These are phyloP conservation scores for Coemansia sp. DNA, from an alignment of 192 early-diverging fungal species.

Conservation along the genomic window DNA sequence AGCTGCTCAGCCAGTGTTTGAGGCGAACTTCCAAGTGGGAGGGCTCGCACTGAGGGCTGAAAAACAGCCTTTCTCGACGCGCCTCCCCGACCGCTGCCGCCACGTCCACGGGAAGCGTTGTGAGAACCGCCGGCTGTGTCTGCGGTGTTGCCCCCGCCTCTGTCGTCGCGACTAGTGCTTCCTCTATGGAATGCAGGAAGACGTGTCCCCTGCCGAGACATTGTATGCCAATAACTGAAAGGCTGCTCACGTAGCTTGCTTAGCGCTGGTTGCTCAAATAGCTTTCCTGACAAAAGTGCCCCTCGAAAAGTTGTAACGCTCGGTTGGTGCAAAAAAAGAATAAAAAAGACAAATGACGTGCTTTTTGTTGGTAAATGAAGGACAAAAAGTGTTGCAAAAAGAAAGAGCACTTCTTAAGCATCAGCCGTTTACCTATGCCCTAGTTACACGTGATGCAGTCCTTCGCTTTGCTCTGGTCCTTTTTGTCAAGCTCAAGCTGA, in stretches of 20 bases:
- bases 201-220: constrained; percentile 1
- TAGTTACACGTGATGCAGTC: too few species aligned
- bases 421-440: background rate
- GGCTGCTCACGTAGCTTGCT: background rate
- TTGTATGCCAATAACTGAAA: background rate
- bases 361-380: background rate
- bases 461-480: background rate
- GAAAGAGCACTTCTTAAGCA: background rate
- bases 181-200: constrained; percentile 7
- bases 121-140: background rate
- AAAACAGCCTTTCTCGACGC: constrained; percentile 28
- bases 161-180: background rate
- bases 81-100: background rate
- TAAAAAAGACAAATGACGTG: background rate
- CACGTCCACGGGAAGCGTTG: constrained; percentile 13
- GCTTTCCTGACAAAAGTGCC: background rate
- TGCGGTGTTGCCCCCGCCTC: constrained; percentile 2
- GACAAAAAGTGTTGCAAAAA: background rate
- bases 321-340: constrained; percentile 1
- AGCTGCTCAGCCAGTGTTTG: constrained; percentile 1
- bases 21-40: constrained; percentile 13
- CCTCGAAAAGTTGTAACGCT: background rate
- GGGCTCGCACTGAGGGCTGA: constrained; percentile 34
- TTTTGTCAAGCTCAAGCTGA: background rate
- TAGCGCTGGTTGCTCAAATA: constrained; percentile 1